These are phyloP conservation scores for California macrophylla DNA, from an alignment of 441 rosid species.

Conservation along the genomic window DNA sequence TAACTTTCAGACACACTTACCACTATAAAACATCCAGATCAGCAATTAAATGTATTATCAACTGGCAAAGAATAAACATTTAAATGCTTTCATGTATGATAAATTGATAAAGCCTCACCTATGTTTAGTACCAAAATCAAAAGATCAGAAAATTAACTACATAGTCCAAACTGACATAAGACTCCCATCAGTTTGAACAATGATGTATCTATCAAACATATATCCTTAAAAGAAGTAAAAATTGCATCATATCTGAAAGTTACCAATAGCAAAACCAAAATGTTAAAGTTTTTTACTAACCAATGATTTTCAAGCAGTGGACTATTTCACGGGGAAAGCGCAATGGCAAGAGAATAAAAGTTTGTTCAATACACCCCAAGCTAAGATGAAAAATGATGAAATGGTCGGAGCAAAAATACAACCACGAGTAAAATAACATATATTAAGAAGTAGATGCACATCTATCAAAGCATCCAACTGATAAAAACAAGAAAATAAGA, in stretches of 20 bases:
- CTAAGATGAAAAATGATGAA: background rate
- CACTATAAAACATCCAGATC: background rate
- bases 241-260: background rate
- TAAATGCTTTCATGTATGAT: background rate
- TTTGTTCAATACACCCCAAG: background rate
- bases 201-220: background rate
- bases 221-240: background rate
- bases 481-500: background rate
- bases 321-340: background rate
- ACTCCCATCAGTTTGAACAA: slow-evolving; percentile 1
- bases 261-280: background rate
- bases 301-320: slow-evolving; percentile 4
- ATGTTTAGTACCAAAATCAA: background rate
- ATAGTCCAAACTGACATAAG: background rate
- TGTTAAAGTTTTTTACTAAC: background rate
- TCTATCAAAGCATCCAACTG: background rate
- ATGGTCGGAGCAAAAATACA: background rate
- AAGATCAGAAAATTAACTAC: background rate
- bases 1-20: background rate
- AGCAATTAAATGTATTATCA: background rate
- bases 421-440: background rate
- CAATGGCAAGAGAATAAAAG: background rate
- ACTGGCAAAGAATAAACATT: background rate
- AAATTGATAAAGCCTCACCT: background rate
- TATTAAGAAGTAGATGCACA: background rate